phyloP scores from a whole-genome alignment of 257 asterid species.

The Paraleonurus japonicus region DNA sequence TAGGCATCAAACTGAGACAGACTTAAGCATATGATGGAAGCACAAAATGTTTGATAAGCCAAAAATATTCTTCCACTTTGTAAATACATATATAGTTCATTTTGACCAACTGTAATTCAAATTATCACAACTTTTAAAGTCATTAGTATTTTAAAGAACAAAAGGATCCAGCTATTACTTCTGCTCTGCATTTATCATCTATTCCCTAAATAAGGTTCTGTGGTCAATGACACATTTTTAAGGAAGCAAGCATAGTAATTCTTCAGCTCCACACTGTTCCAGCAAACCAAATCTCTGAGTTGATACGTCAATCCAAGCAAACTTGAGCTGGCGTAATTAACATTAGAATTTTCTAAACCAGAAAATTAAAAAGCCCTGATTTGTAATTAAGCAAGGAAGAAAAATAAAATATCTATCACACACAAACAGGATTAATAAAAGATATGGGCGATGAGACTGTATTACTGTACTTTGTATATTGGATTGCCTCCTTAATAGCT shows the following conservation, averaged over 20 bases:
- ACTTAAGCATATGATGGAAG: neutral
- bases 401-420: neutral
- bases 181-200: neutral
- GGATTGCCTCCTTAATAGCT: conserved; percentile 70
- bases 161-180: neutral
- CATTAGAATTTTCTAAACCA: neutral
- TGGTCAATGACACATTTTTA: neutral
- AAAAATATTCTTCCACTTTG: neutral
- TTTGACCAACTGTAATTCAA: conserved; percentile 7
- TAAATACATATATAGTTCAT: neutral
- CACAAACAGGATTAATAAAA: neutral
- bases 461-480: conserved; percentile 60
- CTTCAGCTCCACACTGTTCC: neutral
- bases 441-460: conserved; percentile 20
- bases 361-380: neutral
- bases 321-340: neutral
- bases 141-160: neutral
- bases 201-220: neutral
- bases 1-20: neutral
- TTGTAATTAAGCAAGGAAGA: conserved; percentile 4
- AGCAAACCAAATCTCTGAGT: neutral
- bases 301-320: neutral
- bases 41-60: neutral
- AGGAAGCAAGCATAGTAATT: neutral
- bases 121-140: neutral